A percentile compares a stretch with the other conserved stretches of the same genome.
Conservation (phyloP, 345 rosid species). For the Schrenkiella parvula region DNA sequence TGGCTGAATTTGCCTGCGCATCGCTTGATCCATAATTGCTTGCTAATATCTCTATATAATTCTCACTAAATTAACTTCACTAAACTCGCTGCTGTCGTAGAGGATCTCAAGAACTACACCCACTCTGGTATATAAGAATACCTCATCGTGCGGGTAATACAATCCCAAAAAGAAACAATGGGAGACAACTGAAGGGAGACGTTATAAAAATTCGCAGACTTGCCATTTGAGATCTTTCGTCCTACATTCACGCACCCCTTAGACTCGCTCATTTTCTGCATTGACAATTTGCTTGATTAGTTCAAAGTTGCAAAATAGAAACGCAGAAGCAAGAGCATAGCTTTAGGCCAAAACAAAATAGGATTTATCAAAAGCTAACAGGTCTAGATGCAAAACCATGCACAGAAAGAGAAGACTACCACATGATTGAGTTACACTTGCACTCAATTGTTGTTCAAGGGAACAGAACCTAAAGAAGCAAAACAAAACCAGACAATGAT, state of each 20-base stretch:
- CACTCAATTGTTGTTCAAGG: background rate
- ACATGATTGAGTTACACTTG: background rate
- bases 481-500: background rate
- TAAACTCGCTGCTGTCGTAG: conserved; percentile 33
- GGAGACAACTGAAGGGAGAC: conserved; percentile 75
- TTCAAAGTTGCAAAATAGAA: conserved; percentile 44
- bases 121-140: conserved; percentile 97
- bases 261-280: conserved; percentile 67
- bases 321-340: conserved; percentile 20
- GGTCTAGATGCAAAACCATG: background rate
- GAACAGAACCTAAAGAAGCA: background rate
- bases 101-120: conserved; percentile 62
- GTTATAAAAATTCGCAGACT: conserved; percentile 52
- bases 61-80: conserved; percentile 37
- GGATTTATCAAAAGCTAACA: background rate
- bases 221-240: conserved; percentile 55
- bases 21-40: conserved; percentile 60
- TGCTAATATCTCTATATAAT: conserved; percentile 18
- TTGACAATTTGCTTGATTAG: conserved; percentile 12
- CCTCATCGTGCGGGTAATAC: conserved; percentile 92
- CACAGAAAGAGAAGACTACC: background rate
- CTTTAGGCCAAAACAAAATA: background rate
- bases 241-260: conserved; percentile 78
- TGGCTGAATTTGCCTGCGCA: conserved; percentile 65
- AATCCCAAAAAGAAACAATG: conserved; percentile 95